Base-by-base conservation (phyloP, 2,329 filamentous ascomycete genomes). In the Tolypocladium cylindrosporum region DNA sequence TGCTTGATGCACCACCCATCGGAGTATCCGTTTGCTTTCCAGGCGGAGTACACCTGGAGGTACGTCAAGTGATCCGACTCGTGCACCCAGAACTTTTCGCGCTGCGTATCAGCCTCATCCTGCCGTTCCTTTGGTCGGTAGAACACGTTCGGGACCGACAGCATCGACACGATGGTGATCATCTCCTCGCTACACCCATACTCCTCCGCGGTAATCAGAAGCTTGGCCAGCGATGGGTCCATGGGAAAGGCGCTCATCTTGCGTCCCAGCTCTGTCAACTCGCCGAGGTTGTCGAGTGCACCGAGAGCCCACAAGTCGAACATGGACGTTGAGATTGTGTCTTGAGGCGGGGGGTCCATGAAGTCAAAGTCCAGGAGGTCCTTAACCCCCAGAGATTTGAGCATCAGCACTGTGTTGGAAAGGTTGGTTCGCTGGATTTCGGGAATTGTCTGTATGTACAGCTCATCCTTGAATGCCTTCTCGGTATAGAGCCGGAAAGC, bases 171-270 rank as follows among this genome's bases (percentile, higher is more conserved):
- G 54, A 99, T 97, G 0, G 92, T 97, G 27, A 97, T 83, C 89
- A 99, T 97, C 73, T 99, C 94, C 74, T 97, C 93, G 71, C 88
- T 94, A 74, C 94, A 99, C 52, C 85, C 88, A 70, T 97, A 97
- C 62, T 92, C 87, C 57, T 89, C 88, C 0, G 91, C 88, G 52
- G 89, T 96, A 69, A 99, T 96, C 57, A 99, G 82, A 14, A 99
- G 84, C 73, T 99, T 99, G 9, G 93, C 91, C 11, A 99, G 79
- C 0, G 92, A 92, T 0, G 94, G 94, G 63, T 99, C 94, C 93
- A 99, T 99, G 0, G 94, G 94, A 67, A 97, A 99, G 1, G 90
- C 89, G 34, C 94, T 97, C 94, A 99, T 99, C 65, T 89, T 92
- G 51, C 84, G 85, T 37, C 94, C 94, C 1, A 99, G 82, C 0